Evolutionary conservation across 2,329 filamentous ascomycete species (phyloP).

Genomic region (Diplodia seriata): DNA sequence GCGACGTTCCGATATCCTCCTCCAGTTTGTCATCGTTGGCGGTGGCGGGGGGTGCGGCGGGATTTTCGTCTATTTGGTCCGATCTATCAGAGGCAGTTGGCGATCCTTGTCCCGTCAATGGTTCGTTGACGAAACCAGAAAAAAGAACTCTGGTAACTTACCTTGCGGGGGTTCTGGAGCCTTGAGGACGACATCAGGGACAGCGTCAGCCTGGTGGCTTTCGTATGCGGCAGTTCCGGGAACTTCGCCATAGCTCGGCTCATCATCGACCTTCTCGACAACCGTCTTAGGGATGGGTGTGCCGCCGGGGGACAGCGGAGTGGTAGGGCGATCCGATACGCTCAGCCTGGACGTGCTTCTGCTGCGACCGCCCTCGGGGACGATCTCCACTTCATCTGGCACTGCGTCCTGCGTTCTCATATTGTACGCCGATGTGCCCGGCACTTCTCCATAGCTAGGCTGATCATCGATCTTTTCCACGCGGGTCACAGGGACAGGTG

Average conservation of each 20-base stretch:
- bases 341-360: slow-evolving; percentile 51
- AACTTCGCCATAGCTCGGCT: slow-evolving; percentile 66
- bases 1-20: slow-evolving; percentile 35
- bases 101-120: slow-evolving; percentile 69
- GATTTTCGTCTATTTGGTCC: slow-evolving; percentile 51
- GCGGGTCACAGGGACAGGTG: slow-evolving; percentile 66
- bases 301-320: slow-evolving; percentile 53
- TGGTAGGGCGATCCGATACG: slow-evolving; percentile 54
- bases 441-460: slow-evolving; percentile 63
- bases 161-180: slow-evolving; percentile 58
- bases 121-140: slow-evolving; percentile 53
- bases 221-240: slow-evolving; percentile 66
- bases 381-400: slow-evolving; percentile 68
- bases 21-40: slow-evolving; percentile 34
- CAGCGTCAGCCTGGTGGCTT: slow-evolving; percentile 63
- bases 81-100: slow-evolving; percentile 62
- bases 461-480: slow-evolving; percentile 68
- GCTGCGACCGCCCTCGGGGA: slow-evolving; percentile 52
- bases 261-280: slow-evolving; percentile 66
- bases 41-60: slow-evolving; percentile 34
- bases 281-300: slow-evolving; percentile 64
- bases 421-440: slow-evolving; percentile 67
- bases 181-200: slow-evolving; percentile 64
- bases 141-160: slow-evolving; percentile 57
- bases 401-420: slow-evolving; percentile 65